Base-by-base conservation (phyloP, 2,329 filamentous ascomycete genomes). In the Penicillium sp. region DNA sequence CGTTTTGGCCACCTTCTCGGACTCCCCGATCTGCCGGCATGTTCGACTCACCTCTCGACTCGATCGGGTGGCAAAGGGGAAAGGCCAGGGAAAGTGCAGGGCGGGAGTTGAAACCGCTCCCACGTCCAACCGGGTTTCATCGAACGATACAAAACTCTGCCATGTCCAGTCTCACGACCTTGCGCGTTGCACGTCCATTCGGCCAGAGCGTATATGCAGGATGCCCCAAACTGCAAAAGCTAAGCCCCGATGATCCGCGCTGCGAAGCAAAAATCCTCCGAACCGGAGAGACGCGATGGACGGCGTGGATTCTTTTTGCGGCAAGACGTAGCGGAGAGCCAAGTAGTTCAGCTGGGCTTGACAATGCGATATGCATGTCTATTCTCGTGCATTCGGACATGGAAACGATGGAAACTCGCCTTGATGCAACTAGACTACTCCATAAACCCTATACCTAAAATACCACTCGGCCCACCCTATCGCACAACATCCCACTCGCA, bases 171-270 rank as follows among this genome's bases (percentile, higher is more conserved):
- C 58, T 58, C 48, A 60, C 50, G 35, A 22, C 44, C 22, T 44
- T 49, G 46, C 48, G 44, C 53, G 61, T 63, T 63, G 63, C 60
- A 60, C 56, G 47, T 61, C 55, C 61, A 60, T 63, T 56, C 53
- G 52, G 48, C 47, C 54, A 50, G 52, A 56, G 54, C 13, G 13
- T 43, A 53, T 46, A 53, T 64, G 57, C 63, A 62, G 44, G 55
- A 54, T 63, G 54, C 62, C 53, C 51, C 49, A 61, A 65, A 63
- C 61, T 58, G 57, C 57, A 64, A 58, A 54, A 57, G 61, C 65
- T 68, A 66, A 68, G 65, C 66, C 66, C 65, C 66, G 52, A 57
- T 56, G 63, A 64, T 66, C 64, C 62, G 63, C 55, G 51, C 62
- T 57, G 61, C 53, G 56, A 56, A 58, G 63, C 20, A 36, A 38